Evolutionary conservation across 1,284 basidiomycete species (phyloP).

Genomic region (Rhodotorula sp.): DNA sequence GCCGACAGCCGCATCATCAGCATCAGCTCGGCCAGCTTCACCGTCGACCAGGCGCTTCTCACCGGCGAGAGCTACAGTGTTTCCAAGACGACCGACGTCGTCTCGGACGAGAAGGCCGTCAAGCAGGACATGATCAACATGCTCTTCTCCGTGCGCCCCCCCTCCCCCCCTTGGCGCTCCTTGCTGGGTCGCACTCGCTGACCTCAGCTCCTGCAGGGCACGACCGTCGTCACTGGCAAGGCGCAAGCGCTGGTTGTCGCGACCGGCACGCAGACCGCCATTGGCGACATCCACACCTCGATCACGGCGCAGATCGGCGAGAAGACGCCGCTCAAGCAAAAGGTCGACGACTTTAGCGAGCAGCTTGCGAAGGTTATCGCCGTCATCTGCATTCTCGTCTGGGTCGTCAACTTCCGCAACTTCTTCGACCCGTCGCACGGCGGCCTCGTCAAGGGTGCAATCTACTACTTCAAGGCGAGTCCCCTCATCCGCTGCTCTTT

Average conservation of each 20-base stretch:
- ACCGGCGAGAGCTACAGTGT: slow-evolving; percentile 90
- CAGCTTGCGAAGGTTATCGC: slow-evolving; percentile 93
- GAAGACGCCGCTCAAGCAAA: slow-evolving; percentile 92
- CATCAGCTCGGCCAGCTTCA: slow-evolving; percentile 87
- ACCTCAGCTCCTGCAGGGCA: slow-evolving; percentile 62
- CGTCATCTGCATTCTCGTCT: slow-evolving; percentile 91
- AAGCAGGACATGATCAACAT: slow-evolving; percentile 97
- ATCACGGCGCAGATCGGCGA: slow-evolving; percentile 81
- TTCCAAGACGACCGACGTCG: slow-evolving; percentile 68
- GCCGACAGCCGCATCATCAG: slow-evolving; percentile 87
- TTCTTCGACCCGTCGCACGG: slow-evolving; percentile 91
- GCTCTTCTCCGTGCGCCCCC: slow-evolving; percentile 72
- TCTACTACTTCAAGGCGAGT: slow-evolving; percentile 84
- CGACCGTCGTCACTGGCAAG: slow-evolving; percentile 87
- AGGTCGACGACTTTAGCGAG: slow-evolving; percentile 94
- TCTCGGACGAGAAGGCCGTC: slow-evolving; percentile 67
- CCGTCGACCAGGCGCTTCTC: slow-evolving; percentile 89
- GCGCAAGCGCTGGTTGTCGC: slow-evolving; percentile 80
- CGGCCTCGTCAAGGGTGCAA: slow-evolving; percentile 82
- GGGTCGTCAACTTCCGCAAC: slow-evolving; percentile 91
- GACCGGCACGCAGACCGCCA: slow-evolving; percentile 82
- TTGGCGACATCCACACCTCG: slow-evolving; percentile 92
- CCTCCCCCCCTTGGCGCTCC: too few species aligned
- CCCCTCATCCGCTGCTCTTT: too few species aligned
- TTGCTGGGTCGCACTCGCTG: too few species aligned